Evolutionary conservation across 768 basidiomycete genomes (phyloP).

Genomic region (Macrolepiota albuminosa): DNA sequence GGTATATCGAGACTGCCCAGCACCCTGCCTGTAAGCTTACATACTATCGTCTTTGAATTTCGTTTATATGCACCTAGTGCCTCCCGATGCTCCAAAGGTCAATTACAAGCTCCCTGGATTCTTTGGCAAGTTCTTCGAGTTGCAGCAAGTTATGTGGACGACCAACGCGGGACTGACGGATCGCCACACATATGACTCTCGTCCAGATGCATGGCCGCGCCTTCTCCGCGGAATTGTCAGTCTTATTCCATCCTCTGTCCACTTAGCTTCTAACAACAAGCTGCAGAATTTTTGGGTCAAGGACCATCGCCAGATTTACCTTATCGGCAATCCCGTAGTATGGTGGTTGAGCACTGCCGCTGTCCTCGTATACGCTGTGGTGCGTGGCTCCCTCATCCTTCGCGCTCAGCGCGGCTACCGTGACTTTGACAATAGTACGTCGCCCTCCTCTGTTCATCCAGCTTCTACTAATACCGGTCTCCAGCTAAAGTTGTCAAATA

Average conservation of each 20-base stretch:
- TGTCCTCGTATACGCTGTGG: constrained; percentile 58
- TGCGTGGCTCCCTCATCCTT: constrained; percentile 78
- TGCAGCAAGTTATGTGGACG: constrained; percentile 94
- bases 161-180: constrained; percentile 96
- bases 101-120: constrained; percentile 93
- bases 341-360: constrained; percentile 86
- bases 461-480: not conserved
- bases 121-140: constrained; percentile 83
- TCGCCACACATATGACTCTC: constrained; percentile 90
- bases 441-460: not conserved
- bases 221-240: constrained; percentile 90
- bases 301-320: constrained; percentile 92
- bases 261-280: constrained; percentile 2
- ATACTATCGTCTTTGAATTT: not conserved
- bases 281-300: constrained; percentile 96
- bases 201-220: constrained; percentile 90
- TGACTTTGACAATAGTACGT: constrained; percentile 90
- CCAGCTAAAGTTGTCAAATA: constrained; percentile 89
- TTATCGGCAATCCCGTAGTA: constrained; percentile 89
- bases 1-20: constrained; percentile 86
- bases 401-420: constrained; percentile 87
- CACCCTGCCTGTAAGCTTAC: constrained; percentile 63
- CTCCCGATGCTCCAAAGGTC: constrained; percentile 66
- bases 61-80: constrained; percentile 42
- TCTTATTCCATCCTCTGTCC: constrained; percentile 9